Evolutionary conservation across 805 yeast species (phyloP).

Genomic region (Myxozyma udenii): DNA sequence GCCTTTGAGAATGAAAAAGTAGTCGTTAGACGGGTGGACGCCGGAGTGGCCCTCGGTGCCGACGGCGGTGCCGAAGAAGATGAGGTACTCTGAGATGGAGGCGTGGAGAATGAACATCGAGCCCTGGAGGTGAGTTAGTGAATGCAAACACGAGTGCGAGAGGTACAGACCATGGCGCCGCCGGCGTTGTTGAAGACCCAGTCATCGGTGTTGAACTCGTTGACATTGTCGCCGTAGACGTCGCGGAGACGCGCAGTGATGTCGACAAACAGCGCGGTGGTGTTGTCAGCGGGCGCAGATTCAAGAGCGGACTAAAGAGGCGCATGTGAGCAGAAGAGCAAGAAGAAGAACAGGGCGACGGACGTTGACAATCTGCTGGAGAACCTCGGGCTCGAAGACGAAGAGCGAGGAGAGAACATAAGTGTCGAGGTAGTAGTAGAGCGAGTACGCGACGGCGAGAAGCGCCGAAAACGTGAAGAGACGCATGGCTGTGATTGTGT

Average conservation of each 20-base stretch:
- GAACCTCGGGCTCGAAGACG: slow-evolving; percentile 62
- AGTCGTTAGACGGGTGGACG: slow-evolving; percentile 94
- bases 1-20: slow-evolving; percentile 85
- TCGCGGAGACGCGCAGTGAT: slow-evolving; percentile 56
- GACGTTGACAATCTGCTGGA: slow-evolving; percentile 52
- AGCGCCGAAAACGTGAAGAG: slow-evolving; percentile 10
- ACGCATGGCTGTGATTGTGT: slow-evolving; percentile 4
- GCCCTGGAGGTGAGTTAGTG: slow-evolving; percentile 32
- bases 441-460: slow-evolving; percentile 14
- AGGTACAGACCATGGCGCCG: slow-evolving; percentile 72
- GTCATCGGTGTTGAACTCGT: slow-evolving; percentile 68
- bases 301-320: slow-evolving; percentile 39
- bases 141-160: not conserved
- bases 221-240: slow-evolving; percentile 71
- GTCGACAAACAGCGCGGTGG: slow-evolving; percentile 60
- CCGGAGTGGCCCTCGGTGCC: slow-evolving; percentile 98
- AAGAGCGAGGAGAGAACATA: slow-evolving; percentile 67
- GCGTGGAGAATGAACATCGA: slow-evolving; percentile 94
- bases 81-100: slow-evolving; percentile 86
- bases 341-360: slow-evolving; percentile 30
- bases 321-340: not conserved
- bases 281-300: slow-evolving; percentile 39
- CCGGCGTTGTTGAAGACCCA: slow-evolving; percentile 99
- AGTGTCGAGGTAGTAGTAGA: slow-evolving; percentile 41
- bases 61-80: slow-evolving; percentile 86